These are phyloP conservation scores for Sicyos edulis DNA, from an alignment of 306 rosid species.

Conservation along the genomic window DNA sequence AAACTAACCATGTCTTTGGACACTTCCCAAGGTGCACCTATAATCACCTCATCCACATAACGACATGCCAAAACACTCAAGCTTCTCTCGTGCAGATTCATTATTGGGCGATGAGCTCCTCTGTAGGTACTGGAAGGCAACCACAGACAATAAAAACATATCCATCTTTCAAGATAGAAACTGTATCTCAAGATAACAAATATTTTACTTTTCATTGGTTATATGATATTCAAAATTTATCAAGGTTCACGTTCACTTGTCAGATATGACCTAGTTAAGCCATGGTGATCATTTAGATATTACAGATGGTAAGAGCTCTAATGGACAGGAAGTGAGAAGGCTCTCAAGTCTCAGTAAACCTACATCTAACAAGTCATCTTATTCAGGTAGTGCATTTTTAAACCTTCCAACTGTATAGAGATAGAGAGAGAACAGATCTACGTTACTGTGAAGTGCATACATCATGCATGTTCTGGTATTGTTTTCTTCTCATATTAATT, in stretches of 20 bases:
- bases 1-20: slow-evolving; percentile 77
- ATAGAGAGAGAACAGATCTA: neutral
- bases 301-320: neutral
- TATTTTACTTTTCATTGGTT: neutral
- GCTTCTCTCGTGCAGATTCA: slow-evolving; percentile 98
- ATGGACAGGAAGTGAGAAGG: neutral
- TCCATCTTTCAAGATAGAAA: slow-evolving; percentile 10
- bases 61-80: slow-evolving; percentile 95
- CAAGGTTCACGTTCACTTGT: slow-evolving; percentile 8
- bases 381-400: slow-evolving; percentile 2
- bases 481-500: neutral
- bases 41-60: slow-evolving; percentile 93
- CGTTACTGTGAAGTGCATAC: neutral
- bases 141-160: slow-evolving; percentile 6
- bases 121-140: slow-evolving; percentile 53
- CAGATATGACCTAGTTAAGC: neutral
- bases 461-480: slow-evolving; percentile 10
- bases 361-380: neutral
- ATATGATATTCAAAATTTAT: neutral
- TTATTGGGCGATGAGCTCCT: slow-evolving; percentile 95
- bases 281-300: neutral
- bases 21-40: slow-evolving; percentile 95
- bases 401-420: neutral
- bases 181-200: slow-evolving; percentile 9
- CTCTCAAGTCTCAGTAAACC: neutral